These are phyloP conservation scores for Suillus variegatus DNA, from an alignment of 768 basidiomycete genomes.

Conservation along the genomic window DNA sequence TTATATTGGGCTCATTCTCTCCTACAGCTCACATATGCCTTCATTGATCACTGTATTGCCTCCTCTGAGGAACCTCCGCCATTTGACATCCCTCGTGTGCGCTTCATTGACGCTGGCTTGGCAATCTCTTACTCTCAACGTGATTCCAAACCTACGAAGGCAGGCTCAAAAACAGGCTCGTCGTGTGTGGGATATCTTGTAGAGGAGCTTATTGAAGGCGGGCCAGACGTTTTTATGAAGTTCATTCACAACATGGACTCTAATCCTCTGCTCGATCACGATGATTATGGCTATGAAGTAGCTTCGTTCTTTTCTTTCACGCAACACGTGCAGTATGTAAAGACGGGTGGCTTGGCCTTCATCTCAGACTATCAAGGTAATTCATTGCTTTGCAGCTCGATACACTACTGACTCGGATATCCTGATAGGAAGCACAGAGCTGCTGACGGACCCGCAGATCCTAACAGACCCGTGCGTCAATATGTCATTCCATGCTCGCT, in stretches of 20 bases:
- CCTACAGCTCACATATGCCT: conserved; percentile 10
- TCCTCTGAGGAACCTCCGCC: background rate
- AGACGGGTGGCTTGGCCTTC: conserved; percentile 1
- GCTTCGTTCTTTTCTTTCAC: conserved; percentile 11
- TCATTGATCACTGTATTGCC: conserved; percentile 5
- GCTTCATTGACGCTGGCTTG: conserved; percentile 13
- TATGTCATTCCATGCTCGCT: background rate
- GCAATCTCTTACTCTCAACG: background rate
- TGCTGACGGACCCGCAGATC: conserved; percentile 2
- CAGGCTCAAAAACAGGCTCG: background rate
- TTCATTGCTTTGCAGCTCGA: background rate
- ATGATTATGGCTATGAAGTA: background rate
- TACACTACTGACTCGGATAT: background rate
- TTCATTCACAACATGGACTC: conserved; percentile 11
- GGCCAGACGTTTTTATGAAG: conserved; percentile 1
- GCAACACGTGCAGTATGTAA: conserved; percentile 13
- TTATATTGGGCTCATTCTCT: conserved; percentile 15
- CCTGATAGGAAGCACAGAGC: background rate
- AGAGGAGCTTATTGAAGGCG: conserved; percentile 8
- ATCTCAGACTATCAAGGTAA: conserved; percentile 16
- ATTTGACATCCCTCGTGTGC: conserved; percentile 11
- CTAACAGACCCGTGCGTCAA: background rate
- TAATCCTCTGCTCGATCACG: background rate
- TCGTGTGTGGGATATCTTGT: conserved; percentile 7
- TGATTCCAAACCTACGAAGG: background rate